phyloP scores from a whole-genome alignment of 2,329 filamentous ascomycete genomes.

The Emydomyces testavorans region DNA sequence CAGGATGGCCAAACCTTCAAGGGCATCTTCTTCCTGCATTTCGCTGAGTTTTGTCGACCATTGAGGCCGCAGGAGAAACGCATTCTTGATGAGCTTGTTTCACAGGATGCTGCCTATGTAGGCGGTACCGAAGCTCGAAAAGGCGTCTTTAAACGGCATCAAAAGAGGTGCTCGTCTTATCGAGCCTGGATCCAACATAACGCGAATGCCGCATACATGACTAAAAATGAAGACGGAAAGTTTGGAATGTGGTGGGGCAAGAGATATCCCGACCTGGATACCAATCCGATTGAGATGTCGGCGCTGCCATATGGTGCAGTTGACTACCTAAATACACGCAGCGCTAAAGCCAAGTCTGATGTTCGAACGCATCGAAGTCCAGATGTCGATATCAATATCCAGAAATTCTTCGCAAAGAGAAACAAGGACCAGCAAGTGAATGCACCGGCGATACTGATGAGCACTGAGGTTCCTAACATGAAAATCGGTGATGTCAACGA shows the following conservation, averaged over 20 bases:
- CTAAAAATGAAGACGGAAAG: slow-evolving; percentile 53
- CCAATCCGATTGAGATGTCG: slow-evolving; percentile 15
- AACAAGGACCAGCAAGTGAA: not conserved
- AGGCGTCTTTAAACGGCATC: slow-evolving; percentile 42
- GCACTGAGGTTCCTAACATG: not conserved
- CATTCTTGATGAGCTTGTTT: slow-evolving; percentile 33
- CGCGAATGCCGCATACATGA: slow-evolving; percentile 58
- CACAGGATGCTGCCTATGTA: slow-evolving; percentile 23
- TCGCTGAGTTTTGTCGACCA: slow-evolving; percentile 63
- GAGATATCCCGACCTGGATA: slow-evolving; percentile 18
- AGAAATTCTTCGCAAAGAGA: not conserved
- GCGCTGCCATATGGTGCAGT: slow-evolving; percentile 34
- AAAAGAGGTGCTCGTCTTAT: slow-evolving; percentile 53
- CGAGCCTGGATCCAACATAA: slow-evolving; percentile 68
- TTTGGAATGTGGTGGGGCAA: slow-evolving; percentile 84
- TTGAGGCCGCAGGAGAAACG: slow-evolving; percentile 42
- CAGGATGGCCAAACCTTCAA: slow-evolving; percentile 89
- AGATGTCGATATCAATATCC: not conserved
- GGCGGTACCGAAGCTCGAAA: slow-evolving; percentile 32
- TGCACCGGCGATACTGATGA: not conserved
- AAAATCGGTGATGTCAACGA: slow-evolving; percentile 53
- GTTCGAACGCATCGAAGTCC: not conserved
- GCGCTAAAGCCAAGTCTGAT: not conserved
- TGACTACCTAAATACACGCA: slow-evolving; percentile 40
- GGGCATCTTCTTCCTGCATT: slow-evolving; percentile 85